A percentile compares a stretch with the other conserved stretches of the same genome.
phyloP scores from a whole-genome alignment of 441 rosid species.

The Metrosideros polymorpha region DNA sequence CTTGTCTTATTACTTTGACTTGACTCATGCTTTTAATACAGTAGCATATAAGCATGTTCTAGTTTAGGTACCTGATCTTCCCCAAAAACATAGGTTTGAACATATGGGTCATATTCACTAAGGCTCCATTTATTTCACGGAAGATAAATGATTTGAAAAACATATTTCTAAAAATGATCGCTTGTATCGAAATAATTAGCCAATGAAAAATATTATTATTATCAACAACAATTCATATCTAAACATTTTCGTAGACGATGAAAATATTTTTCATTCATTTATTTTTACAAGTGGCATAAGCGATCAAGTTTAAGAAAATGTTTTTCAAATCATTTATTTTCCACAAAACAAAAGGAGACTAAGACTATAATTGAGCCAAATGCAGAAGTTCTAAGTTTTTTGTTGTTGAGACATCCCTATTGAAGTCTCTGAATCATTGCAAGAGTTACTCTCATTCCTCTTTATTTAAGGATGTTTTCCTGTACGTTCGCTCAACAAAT shows the following conservation, averaged over 20 bases:
- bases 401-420: not conserved
- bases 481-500: not conserved
- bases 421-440: not conserved
- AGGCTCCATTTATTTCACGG: too few relatives aligned
- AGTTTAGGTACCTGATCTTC: not conserved
- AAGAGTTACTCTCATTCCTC: not conserved
- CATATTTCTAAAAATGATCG: too few relatives aligned
- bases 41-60: not conserved
- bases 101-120: not conserved
- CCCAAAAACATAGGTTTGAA: not conserved
- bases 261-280: too few relatives aligned
- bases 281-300: too few relatives aligned
- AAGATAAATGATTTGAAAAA: too few relatives aligned
- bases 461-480: not conserved
- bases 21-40: not conserved
- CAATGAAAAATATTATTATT: too few relatives aligned
- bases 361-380: not conserved
- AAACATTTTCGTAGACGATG: too few relatives aligned
- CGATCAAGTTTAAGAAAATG: too few relatives aligned
- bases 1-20: not conserved
- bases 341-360: too few relatives aligned
- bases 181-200: too few relatives aligned
- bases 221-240: too few relatives aligned
- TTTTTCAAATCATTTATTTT: too few relatives aligned
- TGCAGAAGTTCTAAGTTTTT: not conserved